Base-by-base conservation (phyloP, 257 asterid species). In the Asclepias syriaca region DNA sequence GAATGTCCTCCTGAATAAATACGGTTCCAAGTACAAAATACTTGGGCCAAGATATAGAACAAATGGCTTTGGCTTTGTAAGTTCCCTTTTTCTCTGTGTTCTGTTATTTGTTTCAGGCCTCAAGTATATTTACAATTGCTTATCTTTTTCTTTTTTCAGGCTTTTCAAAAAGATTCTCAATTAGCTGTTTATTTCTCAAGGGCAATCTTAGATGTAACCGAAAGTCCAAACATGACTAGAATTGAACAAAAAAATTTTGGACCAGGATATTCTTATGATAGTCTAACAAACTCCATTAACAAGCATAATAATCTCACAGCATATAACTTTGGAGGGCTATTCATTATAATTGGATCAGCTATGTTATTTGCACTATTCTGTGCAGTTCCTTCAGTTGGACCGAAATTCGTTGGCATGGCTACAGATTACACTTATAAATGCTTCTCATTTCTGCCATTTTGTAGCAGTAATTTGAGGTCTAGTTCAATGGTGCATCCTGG, bases 1-100 rank as follows among this genome's bases (percentile, higher is more conserved):
- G 73, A 83, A 84, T 72, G 68, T 82, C 58, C 77, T 86, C 69
- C 81, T 88, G 6, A 50, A 46, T n/a, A 70, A 57, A 50, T 86
- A 88, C 68, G 73, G 73, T 8, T 65, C 85, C 58, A 68, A 80
- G n/a, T 84, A 88, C 79, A 81, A 78, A 64, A 81, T 57, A 68
- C 75, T 80, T 18, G 85, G 75, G 16, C 85, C 81, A 24, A 59
- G 76, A 27, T 79, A 85, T 70, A 81, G 77, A 77, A 75, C 88
- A 0, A 79, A 83, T 58, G 90, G 95, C 15, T 81, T 88, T 11
- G 88, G 85, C 64, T 78, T 86, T 58, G 95, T 88, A 81, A 18
- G 91, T 69, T 73, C n/a, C 43, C 64, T 65, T 24, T 24, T 14
- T 58, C 32, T 39, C 48, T 24, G 16, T 51, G 11, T 8, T 13